Percentiles rank a stretch among this genome's conserved stretches.
phyloP scores from a whole-genome alignment of 2,329 filamentous ascomycete genomes.

The Pestalotiopsis sp. region DNA sequence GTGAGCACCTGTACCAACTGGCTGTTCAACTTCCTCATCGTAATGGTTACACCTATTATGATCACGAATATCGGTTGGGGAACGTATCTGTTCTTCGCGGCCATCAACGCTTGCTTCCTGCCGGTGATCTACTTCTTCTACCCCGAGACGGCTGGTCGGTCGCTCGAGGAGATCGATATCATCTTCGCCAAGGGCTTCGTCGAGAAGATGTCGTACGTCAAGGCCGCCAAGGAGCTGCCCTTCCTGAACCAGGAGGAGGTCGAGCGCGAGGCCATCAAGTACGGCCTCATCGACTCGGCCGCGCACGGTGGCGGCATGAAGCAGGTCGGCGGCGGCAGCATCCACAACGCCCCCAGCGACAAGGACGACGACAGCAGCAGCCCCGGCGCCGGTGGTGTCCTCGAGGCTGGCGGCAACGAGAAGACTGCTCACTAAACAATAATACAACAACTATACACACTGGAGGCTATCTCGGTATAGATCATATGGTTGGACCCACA shows the following conservation, averaged over 20 bases:
- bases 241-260: constrained; percentile 54
- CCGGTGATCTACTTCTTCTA: constrained; percentile 53
- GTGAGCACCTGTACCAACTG: constrained; percentile 62
- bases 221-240: constrained; percentile 59
- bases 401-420: constrained; percentile 2
- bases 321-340: not conserved
- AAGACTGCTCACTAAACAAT: constrained; percentile 6
- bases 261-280: constrained; percentile 45
- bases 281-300: constrained; percentile 23
- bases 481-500: no score
- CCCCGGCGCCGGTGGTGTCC: not conserved
- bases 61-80: constrained; percentile 60
- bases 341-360: constrained; percentile 8
- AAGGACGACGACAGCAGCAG: constrained; percentile 4
- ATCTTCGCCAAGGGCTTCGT: constrained; percentile 61
- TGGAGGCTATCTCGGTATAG: no score
- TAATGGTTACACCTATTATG: constrained; percentile 67
- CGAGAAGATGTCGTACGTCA: constrained; percentile 65
- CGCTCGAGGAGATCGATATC: constrained; percentile 58
- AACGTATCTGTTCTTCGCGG: constrained; percentile 47
- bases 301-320: constrained; percentile 6
- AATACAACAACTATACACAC: not conserved
- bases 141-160: constrained; percentile 52
- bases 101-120: constrained; percentile 50
- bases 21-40: constrained; percentile 52